A percentile compares a stretch with the other conserved stretches of the same genome.
Evolutionary conservation across 106 monocot species (phyloP).

Genomic region (Triglochin maritima): DNA sequence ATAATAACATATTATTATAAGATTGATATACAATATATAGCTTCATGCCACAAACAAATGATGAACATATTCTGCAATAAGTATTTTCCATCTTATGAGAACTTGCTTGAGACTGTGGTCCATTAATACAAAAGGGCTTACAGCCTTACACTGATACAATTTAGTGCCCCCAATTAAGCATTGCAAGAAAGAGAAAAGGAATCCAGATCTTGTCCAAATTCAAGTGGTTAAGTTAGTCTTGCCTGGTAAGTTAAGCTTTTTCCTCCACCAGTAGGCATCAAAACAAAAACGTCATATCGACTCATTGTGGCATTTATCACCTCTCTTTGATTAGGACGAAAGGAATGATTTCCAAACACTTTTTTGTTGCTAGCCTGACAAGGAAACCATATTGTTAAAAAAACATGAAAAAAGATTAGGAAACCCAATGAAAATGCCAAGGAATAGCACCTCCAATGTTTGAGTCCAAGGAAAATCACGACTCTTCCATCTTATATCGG

Average conservation of each 20-base stretch:
- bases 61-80: no score
- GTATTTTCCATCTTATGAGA: no score
- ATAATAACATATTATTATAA: no score
- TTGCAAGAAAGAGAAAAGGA: no score
- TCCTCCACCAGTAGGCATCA: constrained; percentile 99
- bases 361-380: constrained; percentile 67
- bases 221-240: not conserved
- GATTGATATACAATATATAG: no score
- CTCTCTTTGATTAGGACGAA: constrained; percentile 95
- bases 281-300: constrained; percentile 90
- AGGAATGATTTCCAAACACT: constrained; percentile 95
- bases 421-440: constrained; percentile 1
- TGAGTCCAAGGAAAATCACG: constrained; percentile 69
- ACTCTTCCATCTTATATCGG: constrained; percentile 70
- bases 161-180: no score
- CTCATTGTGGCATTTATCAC: constrained; percentile 99
- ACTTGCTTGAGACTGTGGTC: no score
- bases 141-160: no score
- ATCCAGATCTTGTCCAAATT: no score
- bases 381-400: no score
- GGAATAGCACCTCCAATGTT: constrained; percentile 68
- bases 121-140: no score
- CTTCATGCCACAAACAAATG: no score
- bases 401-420: constrained; percentile 5
- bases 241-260: constrained; percentile 99